Conservation (phyloP, 1,284 basidiomycete species). For the Marasmius sp. region DNA sequence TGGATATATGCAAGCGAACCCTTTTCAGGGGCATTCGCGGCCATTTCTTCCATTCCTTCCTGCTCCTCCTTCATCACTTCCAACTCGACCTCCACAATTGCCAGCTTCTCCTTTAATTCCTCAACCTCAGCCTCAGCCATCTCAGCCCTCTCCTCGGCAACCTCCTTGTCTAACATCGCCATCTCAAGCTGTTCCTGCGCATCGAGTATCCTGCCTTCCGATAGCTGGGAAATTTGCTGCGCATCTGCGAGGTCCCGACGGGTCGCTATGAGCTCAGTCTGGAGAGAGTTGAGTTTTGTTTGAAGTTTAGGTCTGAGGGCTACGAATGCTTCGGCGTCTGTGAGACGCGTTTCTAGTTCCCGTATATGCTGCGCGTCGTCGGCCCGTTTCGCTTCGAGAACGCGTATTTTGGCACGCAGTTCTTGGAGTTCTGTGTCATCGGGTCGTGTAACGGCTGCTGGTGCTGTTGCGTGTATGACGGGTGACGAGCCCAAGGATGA, state of each 20-base stretch:
- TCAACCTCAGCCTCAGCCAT: constrained; percentile 76
- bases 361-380: constrained; percentile 86
- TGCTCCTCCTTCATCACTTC: constrained; percentile 83
- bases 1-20: constrained; percentile 84
- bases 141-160: constrained; percentile 94
- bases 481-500: constrained; percentile 17
- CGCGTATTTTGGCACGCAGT: constrained; percentile 78
- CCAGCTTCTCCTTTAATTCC: constrained; percentile 74
- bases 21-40: constrained; percentile 45
- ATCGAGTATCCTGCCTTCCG: constrained; percentile 65
- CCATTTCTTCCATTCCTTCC: constrained; percentile 32
- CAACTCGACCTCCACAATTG: constrained; percentile 81
- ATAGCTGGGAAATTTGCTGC: constrained; percentile 57
- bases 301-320: constrained; percentile 85
- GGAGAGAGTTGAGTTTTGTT: constrained; percentile 80
- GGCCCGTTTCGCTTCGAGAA: constrained; percentile 83
- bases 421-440: constrained; percentile 76
- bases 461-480: constrained; percentile 21
- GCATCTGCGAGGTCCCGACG: constrained; percentile 69
- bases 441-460: constrained; percentile 14
- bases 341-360: constrained; percentile 81
- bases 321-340: constrained; percentile 85
- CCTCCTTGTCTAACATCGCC: constrained; percentile 93
- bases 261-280: constrained; percentile 72
- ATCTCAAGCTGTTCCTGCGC: constrained; percentile 91